These are phyloP conservation scores for Hansenula lynferdii DNA, from an alignment of 1,139 yeast genomes.

Conservation along the genomic window DNA sequence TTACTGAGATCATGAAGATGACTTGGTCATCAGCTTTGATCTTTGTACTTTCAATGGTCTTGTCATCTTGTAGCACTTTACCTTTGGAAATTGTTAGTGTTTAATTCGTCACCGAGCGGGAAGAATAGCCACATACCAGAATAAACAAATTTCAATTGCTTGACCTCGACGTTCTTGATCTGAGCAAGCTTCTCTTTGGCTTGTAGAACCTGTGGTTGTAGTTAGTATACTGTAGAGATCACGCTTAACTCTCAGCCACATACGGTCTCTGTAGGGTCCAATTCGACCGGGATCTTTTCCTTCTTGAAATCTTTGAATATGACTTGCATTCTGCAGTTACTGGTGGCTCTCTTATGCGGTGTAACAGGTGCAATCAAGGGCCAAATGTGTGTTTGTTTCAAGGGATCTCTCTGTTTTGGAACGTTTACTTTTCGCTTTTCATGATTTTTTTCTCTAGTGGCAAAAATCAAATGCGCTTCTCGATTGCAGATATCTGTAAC, in stretches of 20 bases:
- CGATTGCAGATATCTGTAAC: too few species aligned
- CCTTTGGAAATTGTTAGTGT: slow-evolving; percentile 27
- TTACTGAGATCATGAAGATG: slow-evolving; percentile 78
- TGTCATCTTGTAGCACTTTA: slow-evolving; percentile 82
- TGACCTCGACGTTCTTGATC: slow-evolving; percentile 62
- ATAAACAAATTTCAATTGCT: slow-evolving; percentile 83
- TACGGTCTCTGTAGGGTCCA: slow-evolving; percentile 67
- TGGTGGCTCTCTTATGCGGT: too few species aligned
- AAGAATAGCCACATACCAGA: slow-evolving; percentile 45
- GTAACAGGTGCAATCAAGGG: too few species aligned
- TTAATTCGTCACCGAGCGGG: neutral
- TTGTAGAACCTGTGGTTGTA: slow-evolving; percentile 43
- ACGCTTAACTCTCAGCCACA: too few species aligned
- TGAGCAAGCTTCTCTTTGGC: slow-evolving; percentile 73
- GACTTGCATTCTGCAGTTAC: slow-evolving; percentile 72
- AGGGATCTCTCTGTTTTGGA: too few species aligned
- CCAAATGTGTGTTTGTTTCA: too few species aligned
- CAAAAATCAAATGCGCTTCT: slow-evolving; percentile 2
- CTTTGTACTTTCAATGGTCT: slow-evolving; percentile 65
- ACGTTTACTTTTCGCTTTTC: slow-evolving; percentile 1
- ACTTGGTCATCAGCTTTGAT: slow-evolving; percentile 88
- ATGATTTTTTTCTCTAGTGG: slow-evolving; percentile 2
- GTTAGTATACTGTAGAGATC: too few species aligned
- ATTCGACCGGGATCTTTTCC: slow-evolving; percentile 76
- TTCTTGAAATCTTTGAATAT: slow-evolving; percentile 90